phyloP scores from a whole-genome alignment of 805 yeast genomes.

The Yamadazyma olivae region DNA sequence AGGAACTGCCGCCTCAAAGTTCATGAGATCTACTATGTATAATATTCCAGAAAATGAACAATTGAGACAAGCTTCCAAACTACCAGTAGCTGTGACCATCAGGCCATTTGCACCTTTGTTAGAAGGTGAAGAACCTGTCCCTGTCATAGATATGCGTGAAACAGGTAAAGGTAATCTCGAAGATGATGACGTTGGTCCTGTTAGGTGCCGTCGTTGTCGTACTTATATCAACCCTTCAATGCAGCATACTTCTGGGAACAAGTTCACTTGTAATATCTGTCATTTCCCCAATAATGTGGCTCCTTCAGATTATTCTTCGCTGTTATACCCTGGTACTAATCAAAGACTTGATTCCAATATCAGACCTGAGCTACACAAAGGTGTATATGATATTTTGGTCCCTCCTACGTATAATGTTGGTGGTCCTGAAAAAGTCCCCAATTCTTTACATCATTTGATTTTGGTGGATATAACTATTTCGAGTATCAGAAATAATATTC shows the following conservation, averaged over 20 bases:
- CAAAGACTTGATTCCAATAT: conserved; percentile 58
- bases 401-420: conserved; percentile 66
- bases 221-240: conserved; percentile 85
- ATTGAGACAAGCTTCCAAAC: conserved; percentile 61
- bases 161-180: conserved; percentile 24
- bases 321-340: conserved; percentile 47
- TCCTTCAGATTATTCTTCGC: conserved; percentile 64
- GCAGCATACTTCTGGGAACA: conserved; percentile 59
- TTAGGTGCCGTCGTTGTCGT: conserved; percentile 90
- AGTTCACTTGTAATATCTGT: conserved; percentile 84
- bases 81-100: conserved; percentile 79
- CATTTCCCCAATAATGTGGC: conserved; percentile 63
- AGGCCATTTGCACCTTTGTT: conserved; percentile 77
- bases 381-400: conserved; percentile 82
- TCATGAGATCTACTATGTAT: conserved; percentile 76
- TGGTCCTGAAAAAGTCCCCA: conserved; percentile 28
- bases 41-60: conserved; percentile 74
- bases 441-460: conserved; percentile 66
- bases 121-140: conserved; percentile 54
- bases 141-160: conserved; percentile 59
- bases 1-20: conserved; percentile 79
- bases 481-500: conserved; percentile 57
- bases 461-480: conserved; percentile 66
- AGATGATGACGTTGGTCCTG: conserved; percentile 54
- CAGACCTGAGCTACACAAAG: conserved; percentile 75